Percentiles rank a stretch among this genome's conserved stretches.
These are phyloP conservation scores for Sarocladium strictum DNA, from an alignment of 2,329 filamentous ascomycete species.

Conservation along the genomic window DNA sequence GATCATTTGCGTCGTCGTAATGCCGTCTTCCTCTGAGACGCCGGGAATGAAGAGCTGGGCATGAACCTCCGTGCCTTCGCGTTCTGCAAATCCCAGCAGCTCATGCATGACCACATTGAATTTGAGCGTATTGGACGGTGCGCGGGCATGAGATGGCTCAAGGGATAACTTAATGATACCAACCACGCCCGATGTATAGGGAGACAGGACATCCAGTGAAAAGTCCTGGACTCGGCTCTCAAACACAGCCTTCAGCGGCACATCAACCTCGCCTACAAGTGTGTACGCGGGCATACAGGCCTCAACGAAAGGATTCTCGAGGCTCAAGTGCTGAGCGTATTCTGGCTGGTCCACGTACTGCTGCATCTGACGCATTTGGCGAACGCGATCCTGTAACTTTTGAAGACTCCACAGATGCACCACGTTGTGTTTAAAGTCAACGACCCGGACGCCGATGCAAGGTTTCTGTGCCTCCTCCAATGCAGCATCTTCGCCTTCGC, in stretches of 20 bases:
- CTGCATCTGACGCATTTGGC: constrained; percentile 93
- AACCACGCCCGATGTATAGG: constrained; percentile 84
- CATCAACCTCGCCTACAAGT: constrained; percentile 85
- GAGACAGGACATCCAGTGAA: constrained; percentile 81
- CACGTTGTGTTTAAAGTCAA: constrained; percentile 82
- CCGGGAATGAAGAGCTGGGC: constrained; percentile 95
- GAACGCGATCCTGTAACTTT: constrained; percentile 81
- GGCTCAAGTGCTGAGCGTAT: constrained; percentile 84
- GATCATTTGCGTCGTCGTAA: constrained; percentile 93
- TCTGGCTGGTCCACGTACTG: constrained; percentile 95
- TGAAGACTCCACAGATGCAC: constrained; percentile 92
- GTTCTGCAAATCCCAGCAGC: constrained; percentile 87
- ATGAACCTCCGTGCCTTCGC: constrained; percentile 92
- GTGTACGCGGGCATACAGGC: constrained; percentile 88
- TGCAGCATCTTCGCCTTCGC: constrained; percentile 75
- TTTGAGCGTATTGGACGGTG: constrained; percentile 86
- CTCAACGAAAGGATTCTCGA: constrained; percentile 91
- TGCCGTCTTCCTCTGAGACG: constrained; percentile 81
- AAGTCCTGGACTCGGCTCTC: constrained; percentile 94
- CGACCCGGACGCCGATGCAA: constrained; percentile 81
- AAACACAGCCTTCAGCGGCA: constrained; percentile 88
- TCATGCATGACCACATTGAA: constrained; percentile 99
- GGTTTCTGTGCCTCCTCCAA: constrained; percentile 81
- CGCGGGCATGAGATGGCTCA: constrained; percentile 88
- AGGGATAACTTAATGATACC: constrained; percentile 87